A percentile compares a stretch with the other conserved stretches of the same genome.
phyloP scores from a whole-genome alignment of 257 asterid genomes.

The Ilex aquifolium region DNA sequence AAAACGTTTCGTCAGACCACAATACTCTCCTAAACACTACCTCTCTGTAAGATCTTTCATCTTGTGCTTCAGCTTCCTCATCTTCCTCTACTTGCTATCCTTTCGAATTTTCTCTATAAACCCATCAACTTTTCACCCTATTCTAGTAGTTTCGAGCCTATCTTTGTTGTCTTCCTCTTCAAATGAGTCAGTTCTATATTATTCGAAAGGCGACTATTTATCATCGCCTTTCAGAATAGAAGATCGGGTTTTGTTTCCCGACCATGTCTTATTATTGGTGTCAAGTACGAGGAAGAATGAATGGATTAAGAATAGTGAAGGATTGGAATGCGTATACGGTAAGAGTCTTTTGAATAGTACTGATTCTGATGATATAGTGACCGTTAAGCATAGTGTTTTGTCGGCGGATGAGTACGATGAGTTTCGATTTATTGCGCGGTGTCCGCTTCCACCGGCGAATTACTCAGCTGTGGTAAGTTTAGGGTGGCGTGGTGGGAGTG shows the following conservation, averaged over 20 bases:
- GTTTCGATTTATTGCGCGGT: conserved; percentile 54
- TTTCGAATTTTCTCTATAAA: conserved; percentile 25
- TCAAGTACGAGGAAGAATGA: conserved; percentile 20
- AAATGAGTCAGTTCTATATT: conserved; percentile 35
- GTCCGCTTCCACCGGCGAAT: conserved; percentile 62
- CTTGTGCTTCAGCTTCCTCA: conserved; percentile 45
- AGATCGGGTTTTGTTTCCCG: conserved; percentile 73
- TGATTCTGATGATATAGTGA: conserved; percentile 10
- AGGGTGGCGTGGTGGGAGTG: conserved; percentile 23
- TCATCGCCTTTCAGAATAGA: conserved; percentile 36
- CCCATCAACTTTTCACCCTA: conserved; percentile 62
- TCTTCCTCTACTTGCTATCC: conserved; percentile 44
- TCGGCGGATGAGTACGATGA: conserved; percentile 72
- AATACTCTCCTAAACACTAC: conserved; percentile 26
- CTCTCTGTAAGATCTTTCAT: conserved; percentile 62
- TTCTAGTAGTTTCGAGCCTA: conserved; percentile 59
- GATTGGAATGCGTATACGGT: conserved; percentile 56
- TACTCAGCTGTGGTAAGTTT: conserved; percentile 45
- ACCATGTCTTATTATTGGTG: conserved; percentile 64
- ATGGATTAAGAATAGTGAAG: conserved; percentile 18
- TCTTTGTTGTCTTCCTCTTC: conserved; percentile 51
- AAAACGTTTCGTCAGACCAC: conserved; percentile 49
- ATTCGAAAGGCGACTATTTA: conserved; percentile 12
- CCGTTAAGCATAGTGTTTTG: conserved; percentile 32
- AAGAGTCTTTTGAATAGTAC: conserved; percentile 6